These are phyloP conservation scores for Xylaria sp. DNA, from an alignment of 2,329 filamentous ascomycete genomes.

Conservation along the genomic window DNA sequence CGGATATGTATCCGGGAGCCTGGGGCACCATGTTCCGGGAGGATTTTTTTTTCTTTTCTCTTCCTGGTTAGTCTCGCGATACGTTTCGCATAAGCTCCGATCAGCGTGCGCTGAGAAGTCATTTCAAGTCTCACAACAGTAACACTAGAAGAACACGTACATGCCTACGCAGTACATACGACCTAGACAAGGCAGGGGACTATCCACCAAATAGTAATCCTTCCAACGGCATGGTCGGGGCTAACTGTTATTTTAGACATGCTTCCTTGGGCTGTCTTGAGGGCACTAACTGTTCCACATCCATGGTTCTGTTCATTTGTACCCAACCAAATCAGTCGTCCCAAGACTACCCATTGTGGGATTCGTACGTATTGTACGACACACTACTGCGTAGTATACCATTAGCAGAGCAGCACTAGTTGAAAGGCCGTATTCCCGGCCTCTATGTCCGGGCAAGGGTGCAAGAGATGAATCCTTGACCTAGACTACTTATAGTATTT, in stretches of 20 bases:
- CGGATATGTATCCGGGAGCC: slow-evolving; percentile 38
- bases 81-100: slow-evolving; percentile 23
- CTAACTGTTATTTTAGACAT: neutral
- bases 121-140: slow-evolving; percentile 16
- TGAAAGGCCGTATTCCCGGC: neutral
- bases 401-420: neutral
- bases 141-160: slow-evolving; percentile 2
- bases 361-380: slow-evolving; percentile 13
- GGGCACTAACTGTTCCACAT: slow-evolving; percentile 6
- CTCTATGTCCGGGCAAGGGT: slow-evolving; percentile 8
- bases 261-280: neutral
- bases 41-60: slow-evolving; percentile 4
- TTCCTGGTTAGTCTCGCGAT: slow-evolving; percentile 15
- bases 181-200: neutral
- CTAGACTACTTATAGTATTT: slow-evolving; percentile 2
- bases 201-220: neutral
- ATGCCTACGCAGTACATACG: slow-evolving; percentile 7
- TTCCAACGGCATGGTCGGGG: neutral
- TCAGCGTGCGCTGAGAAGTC: slow-evolving; percentile 14
- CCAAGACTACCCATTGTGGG: neutral
- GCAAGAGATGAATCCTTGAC: slow-evolving; percentile 14
- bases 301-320: slow-evolving; percentile 12
- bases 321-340: slow-evolving; percentile 1
- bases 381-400: neutral
- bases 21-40: slow-evolving; percentile 32